Evolutionary conservation across 129 eudicot genomes (phyloP), one percentile per base, ranked within the genome.

Genomic region (Glebionis coronaria): DNA sequence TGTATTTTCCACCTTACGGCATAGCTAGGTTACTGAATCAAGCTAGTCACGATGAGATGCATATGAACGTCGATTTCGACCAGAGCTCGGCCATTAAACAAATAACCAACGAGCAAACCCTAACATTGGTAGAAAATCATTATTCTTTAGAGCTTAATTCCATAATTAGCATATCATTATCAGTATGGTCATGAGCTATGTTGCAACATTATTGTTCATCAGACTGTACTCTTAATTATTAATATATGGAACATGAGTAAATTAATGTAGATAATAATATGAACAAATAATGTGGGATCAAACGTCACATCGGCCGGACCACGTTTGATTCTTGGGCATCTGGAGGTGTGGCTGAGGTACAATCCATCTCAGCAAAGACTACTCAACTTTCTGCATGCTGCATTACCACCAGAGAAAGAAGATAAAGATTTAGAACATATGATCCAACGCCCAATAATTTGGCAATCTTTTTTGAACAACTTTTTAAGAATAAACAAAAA

Each of bases 351-450:
- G 66, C 44, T 40, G 47, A 57, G 19, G 47, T 70, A 23, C 29
- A 59, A 70, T 40, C 75, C 59, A 70, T 70, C 75, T 70, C 67
- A 69, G 31, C 74, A 44, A n/a, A 9, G 57, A 67, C 72, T 51
- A 57, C 18, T 69, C 23, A 46, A 25, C 75, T 58, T 70, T 70
- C 10, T 59, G 66, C 55, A 57, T 69, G 55, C 44, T 44, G 40
- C 65, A 25, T 20, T 69, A 50, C 44, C 67, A 25, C 29, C 44
- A 16, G 21, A 8, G 40, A 55, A 69, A 69, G 56, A 58, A 56
- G 75, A 70, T 70, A 70, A 70, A 70, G 67, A 61, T 70, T 59
- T 70, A 5, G 47, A 27, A 23, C 28, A 35, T n/a, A 21, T 21
- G 15, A 23, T 70, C 31, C 15, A 18, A 56, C n/a, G 47, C 35